Conservation (phyloP, 768 basidiomycete genomes). For the Macrolepiota albuminosa region DNA sequence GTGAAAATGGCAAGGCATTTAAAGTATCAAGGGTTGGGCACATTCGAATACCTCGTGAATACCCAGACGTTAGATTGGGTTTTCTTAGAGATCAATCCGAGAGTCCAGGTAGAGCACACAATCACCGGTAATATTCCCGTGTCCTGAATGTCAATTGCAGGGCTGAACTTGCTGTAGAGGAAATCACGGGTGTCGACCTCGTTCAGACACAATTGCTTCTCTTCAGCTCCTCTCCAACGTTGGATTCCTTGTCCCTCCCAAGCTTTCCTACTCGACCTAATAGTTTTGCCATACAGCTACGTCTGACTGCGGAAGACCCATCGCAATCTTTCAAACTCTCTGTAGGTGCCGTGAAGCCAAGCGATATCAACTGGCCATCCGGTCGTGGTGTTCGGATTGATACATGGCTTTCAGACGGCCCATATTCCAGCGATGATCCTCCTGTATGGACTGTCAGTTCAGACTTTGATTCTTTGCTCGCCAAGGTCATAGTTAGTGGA, state of each 20-base stretch:
- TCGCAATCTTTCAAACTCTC: slow-evolving; percentile 74
- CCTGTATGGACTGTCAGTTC: slow-evolving; percentile 40
- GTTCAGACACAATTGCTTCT: slow-evolving; percentile 88
- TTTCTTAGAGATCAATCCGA: slow-evolving; percentile 52
- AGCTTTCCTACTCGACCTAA: slow-evolving; percentile 63
- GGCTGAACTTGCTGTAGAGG: slow-evolving; percentile 45
- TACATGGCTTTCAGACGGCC: slow-evolving; percentile 73
- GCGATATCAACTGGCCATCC: slow-evolving; percentile 63
- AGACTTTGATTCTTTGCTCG: slow-evolving; percentile 85
- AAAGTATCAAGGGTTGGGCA: slow-evolving; percentile 81
- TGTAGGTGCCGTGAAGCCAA: slow-evolving; percentile 77
- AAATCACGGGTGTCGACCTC: slow-evolving; percentile 85
- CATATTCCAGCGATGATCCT: slow-evolving; percentile 40
- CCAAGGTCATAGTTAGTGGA: slow-evolving; percentile 79
- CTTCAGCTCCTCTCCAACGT: slow-evolving; percentile 61
- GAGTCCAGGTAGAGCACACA: slow-evolving; percentile 93
- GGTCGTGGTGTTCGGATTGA: slow-evolving; percentile 86
- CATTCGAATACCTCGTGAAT: slow-evolving; percentile 86
- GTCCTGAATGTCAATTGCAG: background rate
- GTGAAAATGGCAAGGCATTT: slow-evolving; percentile 74
- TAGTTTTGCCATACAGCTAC: slow-evolving; percentile 81
- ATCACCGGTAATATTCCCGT: slow-evolving; percentile 59
- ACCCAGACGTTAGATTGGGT: slow-evolving; percentile 67
- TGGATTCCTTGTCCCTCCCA: slow-evolving; percentile 65
- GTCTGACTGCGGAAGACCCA: slow-evolving; percentile 88